A percentile compares a stretch with the other conserved stretches of the same genome.
Evolutionary conservation across 345 rosid species (phyloP).

Genomic region (Brassica carinata): DNA sequence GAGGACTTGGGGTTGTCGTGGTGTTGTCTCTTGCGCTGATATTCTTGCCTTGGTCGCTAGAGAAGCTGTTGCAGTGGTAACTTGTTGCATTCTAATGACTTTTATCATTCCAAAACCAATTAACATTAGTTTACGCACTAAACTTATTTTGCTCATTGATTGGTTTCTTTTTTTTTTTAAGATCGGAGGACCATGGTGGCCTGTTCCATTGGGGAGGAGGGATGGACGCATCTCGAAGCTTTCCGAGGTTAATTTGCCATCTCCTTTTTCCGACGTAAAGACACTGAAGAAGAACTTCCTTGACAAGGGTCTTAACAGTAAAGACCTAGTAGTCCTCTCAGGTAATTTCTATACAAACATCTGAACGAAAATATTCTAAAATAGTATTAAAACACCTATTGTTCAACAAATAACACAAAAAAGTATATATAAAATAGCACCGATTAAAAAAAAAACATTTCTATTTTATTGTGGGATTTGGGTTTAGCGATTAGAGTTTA

Average conservation of each 20-base stretch:
- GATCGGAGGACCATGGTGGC: constrained; percentile 60
- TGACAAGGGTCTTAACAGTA: constrained; percentile 47
- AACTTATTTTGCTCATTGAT: background rate
- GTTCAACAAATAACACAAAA: too few species aligned
- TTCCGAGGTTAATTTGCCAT: constrained; percentile 45
- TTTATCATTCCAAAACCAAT: background rate
- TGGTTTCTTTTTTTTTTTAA: background rate
- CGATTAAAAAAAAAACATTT: too few species aligned
- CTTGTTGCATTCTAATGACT: background rate
- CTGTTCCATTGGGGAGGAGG: constrained; percentile 58
- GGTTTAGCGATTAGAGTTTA: too few species aligned
- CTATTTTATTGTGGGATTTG: too few species aligned
- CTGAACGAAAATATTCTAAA: background rate
- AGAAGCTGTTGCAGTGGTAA: constrained; percentile 53
- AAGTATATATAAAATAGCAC: too few species aligned
- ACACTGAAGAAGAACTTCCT: constrained; percentile 43
- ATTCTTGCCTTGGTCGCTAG: constrained; percentile 62
- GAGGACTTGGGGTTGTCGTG: constrained; percentile 34
- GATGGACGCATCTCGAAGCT: constrained; percentile 57
- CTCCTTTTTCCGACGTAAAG: constrained; percentile 42
- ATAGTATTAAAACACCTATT: too few species aligned
- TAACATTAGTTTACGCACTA: background rate
- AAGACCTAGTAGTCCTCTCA: constrained; percentile 52
- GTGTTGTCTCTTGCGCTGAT: constrained; percentile 71
- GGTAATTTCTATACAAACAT: constrained; percentile 38